These are phyloP conservation scores for Porodaedalea pini DNA, from an alignment of 1,284 basidiomycete species.

Conservation along the genomic window DNA sequence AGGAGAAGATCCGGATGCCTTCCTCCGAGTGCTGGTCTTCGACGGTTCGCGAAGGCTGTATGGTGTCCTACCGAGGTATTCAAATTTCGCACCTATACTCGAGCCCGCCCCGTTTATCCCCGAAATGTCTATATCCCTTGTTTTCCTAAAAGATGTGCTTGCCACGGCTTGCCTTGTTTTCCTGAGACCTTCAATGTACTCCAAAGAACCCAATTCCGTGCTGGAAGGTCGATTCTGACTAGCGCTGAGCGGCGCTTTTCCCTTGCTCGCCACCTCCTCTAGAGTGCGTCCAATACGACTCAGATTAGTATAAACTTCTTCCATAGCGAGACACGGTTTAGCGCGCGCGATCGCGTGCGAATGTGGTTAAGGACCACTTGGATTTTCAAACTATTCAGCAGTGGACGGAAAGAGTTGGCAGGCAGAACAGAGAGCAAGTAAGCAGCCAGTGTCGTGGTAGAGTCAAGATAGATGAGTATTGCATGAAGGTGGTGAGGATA, in stretches of 20 bases:
- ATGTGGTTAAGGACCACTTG: no score
- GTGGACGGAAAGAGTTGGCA: no score
- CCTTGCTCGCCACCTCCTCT: neutral
- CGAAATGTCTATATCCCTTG: neutral
- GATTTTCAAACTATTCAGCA: no score
- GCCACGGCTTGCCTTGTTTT: neutral
- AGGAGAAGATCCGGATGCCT: neutral
- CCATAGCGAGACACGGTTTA: neutral
- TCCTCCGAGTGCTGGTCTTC: neutral
- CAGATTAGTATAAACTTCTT: neutral
- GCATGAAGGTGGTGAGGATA: no score
- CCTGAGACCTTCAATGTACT: conserved; percentile 1
- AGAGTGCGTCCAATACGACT: neutral
- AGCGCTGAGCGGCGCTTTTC: neutral
- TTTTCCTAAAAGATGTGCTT: neutral
- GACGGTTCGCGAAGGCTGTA: neutral
- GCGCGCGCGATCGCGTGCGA: neutral
- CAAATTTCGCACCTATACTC: conserved; percentile 2
- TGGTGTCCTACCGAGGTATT: conserved; percentile 1
- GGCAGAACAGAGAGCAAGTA: no score
- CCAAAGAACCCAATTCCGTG: neutral
- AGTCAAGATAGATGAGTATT: no score
- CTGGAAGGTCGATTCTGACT: neutral
- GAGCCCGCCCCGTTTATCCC: neutral
- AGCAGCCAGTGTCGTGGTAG: no score